Conservation (phyloP, 2,329 filamentous ascomycete genomes). For the Epichloe amarillans region DNA sequence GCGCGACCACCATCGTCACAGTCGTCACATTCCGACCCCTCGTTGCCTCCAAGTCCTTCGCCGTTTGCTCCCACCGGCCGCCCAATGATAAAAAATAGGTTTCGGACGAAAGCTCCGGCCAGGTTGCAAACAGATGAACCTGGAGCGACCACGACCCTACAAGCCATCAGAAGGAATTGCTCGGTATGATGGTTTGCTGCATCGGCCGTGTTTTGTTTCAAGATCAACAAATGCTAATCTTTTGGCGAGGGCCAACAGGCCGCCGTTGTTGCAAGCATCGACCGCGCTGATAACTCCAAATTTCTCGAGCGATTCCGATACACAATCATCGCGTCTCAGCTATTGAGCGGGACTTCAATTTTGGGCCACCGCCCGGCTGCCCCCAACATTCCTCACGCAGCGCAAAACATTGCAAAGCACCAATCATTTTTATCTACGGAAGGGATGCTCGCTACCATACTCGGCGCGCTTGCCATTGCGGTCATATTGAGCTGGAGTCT, state of each 20-base stretch:
- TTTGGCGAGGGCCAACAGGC: constrained; percentile 30
- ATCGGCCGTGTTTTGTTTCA: neutral
- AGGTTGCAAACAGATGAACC: constrained; percentile 28
- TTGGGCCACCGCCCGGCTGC: constrained; percentile 18
- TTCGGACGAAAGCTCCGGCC: constrained; percentile 33
- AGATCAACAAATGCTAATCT: neutral
- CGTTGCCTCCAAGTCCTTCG: constrained; percentile 33
- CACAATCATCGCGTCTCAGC: constrained; percentile 80
- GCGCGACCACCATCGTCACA: constrained; percentile 16
- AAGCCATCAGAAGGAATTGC: constrained; percentile 34
- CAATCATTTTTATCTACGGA: constrained; percentile 27
- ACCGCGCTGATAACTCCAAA: constrained; percentile 64
- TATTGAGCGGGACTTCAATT: constrained; percentile 59
- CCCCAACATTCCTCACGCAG: constrained; percentile 8
- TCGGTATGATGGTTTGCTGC: constrained; percentile 27
- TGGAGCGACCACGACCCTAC: constrained; percentile 22
- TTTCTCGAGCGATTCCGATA: constrained; percentile 92
- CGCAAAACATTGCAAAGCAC: constrained; percentile 7
- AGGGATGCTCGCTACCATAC: constrained; percentile 33
- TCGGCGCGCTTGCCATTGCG: constrained; percentile 48
- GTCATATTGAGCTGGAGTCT: constrained; percentile 62
- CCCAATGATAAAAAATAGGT: constrained; percentile 39
- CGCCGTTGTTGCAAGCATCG: constrained; percentile 58
- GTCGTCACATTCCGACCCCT: constrained; percentile 18
- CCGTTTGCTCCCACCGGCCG: constrained; percentile 44